Evolutionary conservation across 78 protist species (phyloP), one percentile per base, ranked within the genome.

Genomic region (Diacronema lutheri): DNA sequence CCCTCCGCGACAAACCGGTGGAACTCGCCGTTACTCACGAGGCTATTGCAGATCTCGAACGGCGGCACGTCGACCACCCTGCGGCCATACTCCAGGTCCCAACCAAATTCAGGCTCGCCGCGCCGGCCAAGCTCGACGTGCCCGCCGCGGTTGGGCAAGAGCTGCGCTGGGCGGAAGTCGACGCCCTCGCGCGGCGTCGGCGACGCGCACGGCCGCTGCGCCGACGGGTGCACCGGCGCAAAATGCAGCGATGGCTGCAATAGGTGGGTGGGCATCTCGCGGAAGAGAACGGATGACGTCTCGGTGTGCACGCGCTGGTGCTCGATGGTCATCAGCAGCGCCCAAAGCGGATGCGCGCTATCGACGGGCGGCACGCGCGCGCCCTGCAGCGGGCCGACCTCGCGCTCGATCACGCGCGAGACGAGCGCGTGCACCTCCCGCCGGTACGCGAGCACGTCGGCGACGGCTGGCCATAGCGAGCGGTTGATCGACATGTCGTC

Each of bases 291-390:
- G 23, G 87, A 65, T 46, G 92, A 81, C 26, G 96, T 93, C 85
- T 91, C 94, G 35, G 89, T 64, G 78, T 93, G 96, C 11, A 93
- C 90, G 35, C 89, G 13, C 83, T 91, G 92, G 86, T 93, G 96
- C 85, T 93, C 96, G 50, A 73, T 57, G n/a, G 89, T 90, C 94
- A 91, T 88, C 76, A 68, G n/a, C 31, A 91, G 23, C 37, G 81
- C 78, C 92, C 91, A 91, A 56, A 68, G 31, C 33, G 84, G 88
- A 61, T 25, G 7, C 26, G 65, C 82, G 41, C 16, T 55, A 33
- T 0, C 19, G 31, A 40, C 31, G 71, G 19, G 21, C 44, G 60
- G 31, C 20, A 60, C 13, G 37, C 46, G 64, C 19, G 6, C 90
- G 65, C 31, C 44, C 23, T 0, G 33, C 20, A 29, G 46, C 23